Evolutionary conservation across 1,139 yeast genomes (phyloP).

Genomic region (Protomyces macrosporus): DNA sequence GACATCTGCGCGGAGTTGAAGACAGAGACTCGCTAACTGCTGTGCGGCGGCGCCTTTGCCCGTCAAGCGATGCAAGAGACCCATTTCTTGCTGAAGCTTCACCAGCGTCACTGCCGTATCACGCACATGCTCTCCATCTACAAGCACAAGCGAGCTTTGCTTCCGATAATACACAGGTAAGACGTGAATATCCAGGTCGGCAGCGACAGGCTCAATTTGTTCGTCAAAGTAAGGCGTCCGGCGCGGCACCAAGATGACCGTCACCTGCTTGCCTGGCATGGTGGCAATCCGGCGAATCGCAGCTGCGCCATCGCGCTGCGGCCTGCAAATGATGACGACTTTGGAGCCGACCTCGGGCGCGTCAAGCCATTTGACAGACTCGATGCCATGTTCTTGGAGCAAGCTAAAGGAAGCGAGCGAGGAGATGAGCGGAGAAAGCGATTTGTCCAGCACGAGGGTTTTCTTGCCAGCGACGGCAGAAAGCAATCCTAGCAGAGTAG

Average conservation of each 20-base stretch:
- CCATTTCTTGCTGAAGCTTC: slow-evolving; percentile 39
- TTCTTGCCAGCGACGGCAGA: slow-evolving; percentile 36
- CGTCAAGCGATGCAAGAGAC: slow-evolving; percentile 44
- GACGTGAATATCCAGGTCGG: slow-evolving; percentile 39
- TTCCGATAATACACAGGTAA: slow-evolving; percentile 41
- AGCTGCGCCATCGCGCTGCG: not conserved
- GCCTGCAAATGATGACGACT: slow-evolving; percentile 1
- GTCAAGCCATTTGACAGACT: slow-evolving; percentile 56
- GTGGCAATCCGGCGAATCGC: slow-evolving; percentile 4
- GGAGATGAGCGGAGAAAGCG: slow-evolving; percentile 54
- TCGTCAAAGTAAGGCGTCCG: slow-evolving; percentile 38
- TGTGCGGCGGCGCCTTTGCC: slow-evolving; percentile 48
- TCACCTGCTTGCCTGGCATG: slow-evolving; percentile 27
- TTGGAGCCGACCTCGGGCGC: slow-evolving; percentile 32
- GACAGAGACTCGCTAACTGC: slow-evolving; percentile 42
- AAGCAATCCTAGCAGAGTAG: not conserved
- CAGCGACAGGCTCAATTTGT: slow-evolving; percentile 37
- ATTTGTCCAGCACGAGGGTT: slow-evolving; percentile 51
- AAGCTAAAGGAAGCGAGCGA: slow-evolving; percentile 54
- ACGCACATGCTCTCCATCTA: slow-evolving; percentile 39
- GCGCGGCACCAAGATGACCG: slow-evolving; percentile 39
- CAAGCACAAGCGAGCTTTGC: slow-evolving; percentile 38
- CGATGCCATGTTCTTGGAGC: slow-evolving; percentile 49
- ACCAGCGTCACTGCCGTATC: slow-evolving; percentile 44
- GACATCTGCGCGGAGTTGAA: slow-evolving; percentile 32